phyloP scores from a whole-genome alignment of 2,329 filamentous ascomycete genomes.

The Epichloe elymi region DNA sequence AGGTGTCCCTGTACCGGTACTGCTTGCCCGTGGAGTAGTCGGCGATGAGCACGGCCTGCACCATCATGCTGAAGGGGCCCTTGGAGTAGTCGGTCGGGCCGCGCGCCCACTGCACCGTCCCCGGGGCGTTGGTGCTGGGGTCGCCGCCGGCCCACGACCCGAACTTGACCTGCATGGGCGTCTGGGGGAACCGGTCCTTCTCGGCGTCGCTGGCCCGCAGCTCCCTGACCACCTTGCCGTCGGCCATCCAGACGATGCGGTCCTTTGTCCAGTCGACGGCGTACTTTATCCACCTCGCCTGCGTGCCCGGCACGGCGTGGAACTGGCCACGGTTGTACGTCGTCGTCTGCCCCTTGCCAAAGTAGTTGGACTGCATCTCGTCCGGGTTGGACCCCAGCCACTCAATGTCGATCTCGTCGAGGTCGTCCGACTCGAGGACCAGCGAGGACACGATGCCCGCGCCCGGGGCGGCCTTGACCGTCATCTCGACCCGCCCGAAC shows the following conservation, averaged over 20 bases:
- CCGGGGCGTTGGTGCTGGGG: constrained; percentile 52
- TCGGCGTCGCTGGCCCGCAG: constrained; percentile 58
- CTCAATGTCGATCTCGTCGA: constrained; percentile 96
- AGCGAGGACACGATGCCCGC: constrained; percentile 87
- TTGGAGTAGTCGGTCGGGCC: constrained; percentile 72
- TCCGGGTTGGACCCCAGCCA: constrained; percentile 70
- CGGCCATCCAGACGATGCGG: constrained; percentile 78
- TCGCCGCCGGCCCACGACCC: constrained; percentile 91
- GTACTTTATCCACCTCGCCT: constrained; percentile 71
- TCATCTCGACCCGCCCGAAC: constrained; percentile 85
- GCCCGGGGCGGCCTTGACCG: constrained; percentile 75
- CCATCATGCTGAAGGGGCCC: constrained; percentile 77
- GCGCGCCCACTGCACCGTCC: constrained; percentile 82
- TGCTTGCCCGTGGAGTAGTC: constrained; percentile 88
- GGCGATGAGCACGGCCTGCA: constrained; percentile 61
- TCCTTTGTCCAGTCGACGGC: constrained; percentile 81
- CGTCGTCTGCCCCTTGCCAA: constrained; percentile 78
- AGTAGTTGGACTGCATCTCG: constrained; percentile 94
- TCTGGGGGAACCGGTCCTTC: constrained; percentile 68
- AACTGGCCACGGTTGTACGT: constrained; percentile 81
- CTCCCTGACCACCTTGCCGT: constrained; percentile 62
- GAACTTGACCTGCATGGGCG: constrained; percentile 88
- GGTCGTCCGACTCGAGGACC: constrained; percentile 77
- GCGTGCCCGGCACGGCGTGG: constrained; percentile 55
- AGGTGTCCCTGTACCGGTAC: constrained; percentile 70